Base-by-base conservation (phyloP, 306 rosid species). In the Calophaca sinica region DNA sequence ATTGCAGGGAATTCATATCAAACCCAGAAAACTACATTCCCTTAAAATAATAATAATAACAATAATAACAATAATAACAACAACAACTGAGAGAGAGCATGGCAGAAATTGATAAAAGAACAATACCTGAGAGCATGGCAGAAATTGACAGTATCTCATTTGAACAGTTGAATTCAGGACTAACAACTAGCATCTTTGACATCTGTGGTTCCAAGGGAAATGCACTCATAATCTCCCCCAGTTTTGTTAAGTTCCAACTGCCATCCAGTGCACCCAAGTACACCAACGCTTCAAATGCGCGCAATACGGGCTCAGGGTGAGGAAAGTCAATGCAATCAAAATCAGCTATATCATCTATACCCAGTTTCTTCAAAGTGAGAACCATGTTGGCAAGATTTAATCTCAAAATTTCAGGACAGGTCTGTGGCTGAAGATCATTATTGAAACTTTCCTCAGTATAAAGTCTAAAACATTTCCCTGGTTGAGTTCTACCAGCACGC, bases 261-360 rank as follows among this genome's bases (percentile, higher is more conserved):
- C 91, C 97, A 68, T 94, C 98, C 82, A 91, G 79, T 28, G 98
- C 98, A 53, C 98, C 94, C 89, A 94, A 87, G 87, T 94, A 94
- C 83, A 88, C 91, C 85, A 94, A 89, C 72, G 91, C 94, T 85
- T 94, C 98, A 50, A 91, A 82, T 2, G 98, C 98, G 4, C 98
- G 91, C 97, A 93, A 91, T 83, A 93, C 84, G 59, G 98, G 91
- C 92, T 91, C 97, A 0, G 98, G 97, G 48, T 97, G 97, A 74
- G 98, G 98, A 36, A 97, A 96, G 62, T 94, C 98, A 96, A 91
- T 94, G 78, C 91, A 94, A 86, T 94, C 96, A 79, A 94, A 91
- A 86, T 94, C 97, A 74, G 89, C 97, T 51, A 94, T 76, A 80
- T 94, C 98, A 70, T 91, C 98, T 77, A 94, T 94, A 49, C 97